These are phyloP conservation scores for Boletus tomentosulus DNA, from an alignment of 768 basidiomycete genomes.

Conservation along the genomic window DNA sequence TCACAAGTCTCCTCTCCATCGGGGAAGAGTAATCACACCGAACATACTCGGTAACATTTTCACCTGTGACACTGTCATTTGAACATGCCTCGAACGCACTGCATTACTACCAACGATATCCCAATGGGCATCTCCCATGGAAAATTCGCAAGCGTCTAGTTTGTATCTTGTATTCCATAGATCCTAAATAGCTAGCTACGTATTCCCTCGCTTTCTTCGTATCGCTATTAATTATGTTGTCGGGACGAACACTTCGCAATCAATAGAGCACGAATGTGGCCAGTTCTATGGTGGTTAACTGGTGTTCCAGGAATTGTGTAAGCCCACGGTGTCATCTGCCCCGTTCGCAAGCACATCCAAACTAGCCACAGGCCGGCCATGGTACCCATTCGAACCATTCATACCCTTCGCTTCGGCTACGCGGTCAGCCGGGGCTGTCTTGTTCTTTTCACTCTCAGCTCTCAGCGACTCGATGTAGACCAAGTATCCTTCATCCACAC, in stretches of 20 bases:
- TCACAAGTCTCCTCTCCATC: slow-evolving; percentile 46
- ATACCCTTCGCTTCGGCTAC: slow-evolving; percentile 32
- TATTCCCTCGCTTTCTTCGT: slow-evolving; percentile 1
- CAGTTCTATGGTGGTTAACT: slow-evolving; percentile 21
- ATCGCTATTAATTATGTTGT: slow-evolving; percentile 8
- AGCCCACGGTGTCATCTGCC: slow-evolving; percentile 71
- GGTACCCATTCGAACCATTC: slow-evolving; percentile 18
- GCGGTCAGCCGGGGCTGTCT: slow-evolving; percentile 33
- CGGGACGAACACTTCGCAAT: not conserved
- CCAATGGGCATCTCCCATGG: slow-evolving; percentile 6
- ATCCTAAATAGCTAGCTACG: slow-evolving; percentile 7
- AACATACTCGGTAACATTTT: slow-evolving; percentile 20
- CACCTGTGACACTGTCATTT: not conserved
- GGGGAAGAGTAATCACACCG: slow-evolving; percentile 16
- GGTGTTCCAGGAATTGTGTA: slow-evolving; percentile 68
- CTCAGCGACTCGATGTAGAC: slow-evolving; percentile 68
- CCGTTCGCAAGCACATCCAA: slow-evolving; percentile 51
- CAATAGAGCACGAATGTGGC: slow-evolving; percentile 1
- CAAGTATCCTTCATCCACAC: slow-evolving; percentile 82
- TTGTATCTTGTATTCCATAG: slow-evolving; percentile 12
- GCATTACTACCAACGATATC: not conserved
- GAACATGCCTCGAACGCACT: not conserved
- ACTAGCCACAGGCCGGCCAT: slow-evolving; percentile 22
- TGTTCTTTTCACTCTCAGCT: slow-evolving; percentile 75
- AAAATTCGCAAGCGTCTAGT: not conserved